Conservation (phyloP, 805 yeast genomes). For the Vanderwaltozyma verrucispora region DNA sequence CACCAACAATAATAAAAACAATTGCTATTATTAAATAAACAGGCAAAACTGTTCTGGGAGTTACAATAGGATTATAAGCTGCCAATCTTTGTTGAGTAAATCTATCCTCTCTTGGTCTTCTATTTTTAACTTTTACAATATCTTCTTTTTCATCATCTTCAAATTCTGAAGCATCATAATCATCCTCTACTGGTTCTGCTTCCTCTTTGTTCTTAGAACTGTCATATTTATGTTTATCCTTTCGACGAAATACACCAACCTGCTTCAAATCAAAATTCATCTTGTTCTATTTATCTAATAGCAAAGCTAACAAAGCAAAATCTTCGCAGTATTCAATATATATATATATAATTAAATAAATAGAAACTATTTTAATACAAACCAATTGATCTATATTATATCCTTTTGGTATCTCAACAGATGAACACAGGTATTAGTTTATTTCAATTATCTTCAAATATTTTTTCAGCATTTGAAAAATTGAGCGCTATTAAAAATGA, state of each 20-base stretch:
- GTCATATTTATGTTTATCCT: slow-evolving; percentile 13
- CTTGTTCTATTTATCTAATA: too few species aligned
- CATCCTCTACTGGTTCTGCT: slow-evolving; percentile 9
- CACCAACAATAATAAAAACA: slow-evolving; percentile 86
- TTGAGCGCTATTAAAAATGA: too few species aligned
- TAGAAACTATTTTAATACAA: too few species aligned
- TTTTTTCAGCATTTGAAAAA: too few species aligned
- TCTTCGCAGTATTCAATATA: too few species aligned
- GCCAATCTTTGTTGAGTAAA: slow-evolving; percentile 58
- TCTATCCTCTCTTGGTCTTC: slow-evolving; percentile 63
- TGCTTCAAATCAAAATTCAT: slow-evolving; percentile 20
- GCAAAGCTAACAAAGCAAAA: too few species aligned
- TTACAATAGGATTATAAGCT: slow-evolving; percentile 67
- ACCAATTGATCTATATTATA: too few species aligned
- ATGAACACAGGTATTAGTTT: too few species aligned
- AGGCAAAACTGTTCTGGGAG: slow-evolving; percentile 84
- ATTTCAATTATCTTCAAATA: too few species aligned
- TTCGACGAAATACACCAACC: slow-evolving; percentile 22
- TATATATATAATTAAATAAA: too few species aligned
- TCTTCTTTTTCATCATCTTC: slow-evolving; percentile 31
- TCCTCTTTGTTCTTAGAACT: slow-evolving; percentile 1
- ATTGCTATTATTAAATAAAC: slow-evolving; percentile 61
- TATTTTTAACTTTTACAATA: slow-evolving; percentile 36
- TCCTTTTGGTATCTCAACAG: too few species aligned
- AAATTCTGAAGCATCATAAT: slow-evolving; percentile 27